Evolutionary conservation across 768 basidiomycete species (phyloP).

Genomic region (Auricularia cornea): DNA sequence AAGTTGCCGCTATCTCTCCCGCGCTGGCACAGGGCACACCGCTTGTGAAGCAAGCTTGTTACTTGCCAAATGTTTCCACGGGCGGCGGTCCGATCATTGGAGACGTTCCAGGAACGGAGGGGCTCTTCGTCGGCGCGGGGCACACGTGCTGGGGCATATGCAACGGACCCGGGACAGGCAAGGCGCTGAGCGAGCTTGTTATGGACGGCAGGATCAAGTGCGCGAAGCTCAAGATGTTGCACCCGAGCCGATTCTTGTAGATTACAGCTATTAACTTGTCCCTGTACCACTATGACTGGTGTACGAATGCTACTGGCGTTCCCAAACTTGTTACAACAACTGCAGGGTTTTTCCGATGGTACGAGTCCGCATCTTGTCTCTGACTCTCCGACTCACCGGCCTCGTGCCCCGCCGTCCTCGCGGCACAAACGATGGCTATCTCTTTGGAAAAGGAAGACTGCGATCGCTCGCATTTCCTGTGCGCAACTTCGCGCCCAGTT

Average conservation of each 20-base stretch:
- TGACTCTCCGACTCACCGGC: too few species aligned
- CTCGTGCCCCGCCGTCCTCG: too few species aligned
- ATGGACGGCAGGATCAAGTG: conserved; percentile 57
- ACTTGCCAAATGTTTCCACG: conserved; percentile 52
- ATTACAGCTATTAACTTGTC: neutral
- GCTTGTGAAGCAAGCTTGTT: conserved; percentile 62
- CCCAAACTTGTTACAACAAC: too few species aligned
- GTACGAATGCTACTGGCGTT: too few species aligned
- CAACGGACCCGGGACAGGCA: conserved; percentile 79
- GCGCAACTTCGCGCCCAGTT: too few species aligned
- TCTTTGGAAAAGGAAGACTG: too few species aligned
- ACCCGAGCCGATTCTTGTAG: conserved; percentile 21
- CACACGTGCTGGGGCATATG: conserved; percentile 80
- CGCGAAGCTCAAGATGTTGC: conserved; percentile 43
- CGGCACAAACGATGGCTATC: too few species aligned
- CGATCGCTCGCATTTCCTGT: too few species aligned
- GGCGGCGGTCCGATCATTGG: conserved; percentile 70
- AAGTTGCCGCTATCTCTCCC: conserved; percentile 54
- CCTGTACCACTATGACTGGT: too few species aligned
- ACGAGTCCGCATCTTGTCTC: too few species aligned
- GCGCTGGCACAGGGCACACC: conserved; percentile 47
- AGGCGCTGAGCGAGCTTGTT: conserved; percentile 59
- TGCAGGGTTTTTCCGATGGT: too few species aligned
- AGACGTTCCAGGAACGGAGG: conserved; percentile 48
- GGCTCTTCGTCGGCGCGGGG: conserved; percentile 65